A percentile compares a stretch with the other conserved stretches of the same genome.
phyloP scores from a whole-genome alignment of 2,329 filamentous ascomycete species.

The Xylaria multiplex region DNA sequence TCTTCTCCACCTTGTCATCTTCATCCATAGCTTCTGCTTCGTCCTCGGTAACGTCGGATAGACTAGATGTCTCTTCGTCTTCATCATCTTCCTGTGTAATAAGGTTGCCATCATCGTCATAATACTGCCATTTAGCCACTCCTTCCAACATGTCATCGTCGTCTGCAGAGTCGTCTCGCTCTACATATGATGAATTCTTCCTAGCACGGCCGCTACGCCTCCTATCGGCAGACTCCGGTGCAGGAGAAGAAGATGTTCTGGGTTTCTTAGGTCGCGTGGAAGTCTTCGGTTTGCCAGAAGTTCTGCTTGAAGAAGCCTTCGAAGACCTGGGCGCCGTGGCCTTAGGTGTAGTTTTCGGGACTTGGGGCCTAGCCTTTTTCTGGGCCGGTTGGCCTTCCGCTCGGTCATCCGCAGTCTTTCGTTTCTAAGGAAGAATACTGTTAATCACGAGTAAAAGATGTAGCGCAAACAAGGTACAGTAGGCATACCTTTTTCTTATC shows the following conservation, averaged over 20 bases:
- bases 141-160: constrained; percentile 71
- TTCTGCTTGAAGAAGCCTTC: constrained; percentile 45
- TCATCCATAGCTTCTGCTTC: constrained; percentile 43
- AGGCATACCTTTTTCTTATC: constrained; percentile 76
- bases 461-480: not conserved
- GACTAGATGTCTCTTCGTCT: constrained; percentile 31
- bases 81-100: constrained; percentile 44
- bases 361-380: constrained; percentile 52
- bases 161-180: constrained; percentile 67
- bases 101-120: constrained; percentile 50
- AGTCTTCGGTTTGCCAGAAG: constrained; percentile 43
- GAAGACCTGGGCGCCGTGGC: constrained; percentile 49
- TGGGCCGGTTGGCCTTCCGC: constrained; percentile 56
- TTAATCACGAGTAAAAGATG: constrained; percentile 25
- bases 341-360: constrained; percentile 50
- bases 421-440: constrained; percentile 59
- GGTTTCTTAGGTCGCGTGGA: constrained; percentile 46
- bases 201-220: constrained; percentile 66
- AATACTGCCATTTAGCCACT: constrained; percentile 68
- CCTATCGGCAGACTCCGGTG: constrained; percentile 56
- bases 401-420: constrained; percentile 64
- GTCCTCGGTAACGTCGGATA: constrained; percentile 34
- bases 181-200: constrained; percentile 61
- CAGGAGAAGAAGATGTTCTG: constrained; percentile 47
- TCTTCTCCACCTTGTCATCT: constrained; percentile 37